Conservation (phyloP, 306 rosid genomes). For the Nissolia schottii region DNA sequence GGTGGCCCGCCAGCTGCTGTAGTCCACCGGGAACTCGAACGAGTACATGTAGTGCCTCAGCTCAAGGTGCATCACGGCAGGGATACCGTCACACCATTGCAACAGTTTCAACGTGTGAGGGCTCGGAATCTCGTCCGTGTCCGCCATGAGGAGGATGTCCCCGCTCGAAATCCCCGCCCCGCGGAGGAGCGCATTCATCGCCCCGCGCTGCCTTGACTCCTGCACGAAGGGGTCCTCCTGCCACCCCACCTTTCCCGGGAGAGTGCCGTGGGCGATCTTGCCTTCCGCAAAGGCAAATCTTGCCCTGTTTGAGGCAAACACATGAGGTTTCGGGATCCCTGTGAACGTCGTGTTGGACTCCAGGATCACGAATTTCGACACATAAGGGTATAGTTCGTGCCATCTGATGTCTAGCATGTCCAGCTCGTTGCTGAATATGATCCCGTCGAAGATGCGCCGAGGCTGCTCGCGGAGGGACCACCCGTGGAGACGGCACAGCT, state of each 20-base stretch:
- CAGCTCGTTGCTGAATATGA: conserved; percentile 87
- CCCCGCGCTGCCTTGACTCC: conserved; percentile 58
- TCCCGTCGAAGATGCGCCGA: conserved; percentile 65
- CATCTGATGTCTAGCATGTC: conserved; percentile 86
- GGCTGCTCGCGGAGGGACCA: conserved; percentile 73
- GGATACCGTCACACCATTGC: conserved; percentile 91
- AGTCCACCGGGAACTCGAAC: conserved; percentile 84
- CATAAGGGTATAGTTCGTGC: conserved; percentile 73
- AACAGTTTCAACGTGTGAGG: conserved; percentile 69
- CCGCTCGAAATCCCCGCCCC: conserved; percentile 60
- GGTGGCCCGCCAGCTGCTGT: conserved; percentile 89
- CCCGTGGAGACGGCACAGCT: conserved; percentile 79
- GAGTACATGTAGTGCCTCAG: conserved; percentile 84
- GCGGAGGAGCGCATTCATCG: conserved; percentile 57
- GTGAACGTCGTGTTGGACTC: conserved; percentile 84
- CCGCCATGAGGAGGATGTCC: conserved; percentile 73
- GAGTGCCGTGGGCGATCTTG: conserved; percentile 41
- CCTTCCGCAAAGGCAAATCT: conserved; percentile 61
- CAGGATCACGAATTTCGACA: conserved; percentile 71
- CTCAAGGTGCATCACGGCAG: conserved; percentile 78
- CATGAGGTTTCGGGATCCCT: conserved; percentile 71
- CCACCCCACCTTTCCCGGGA: conserved; percentile 53
- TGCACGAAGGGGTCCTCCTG: conserved; percentile 56
- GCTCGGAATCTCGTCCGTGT: conserved; percentile 89
- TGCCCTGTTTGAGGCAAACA: conserved; percentile 41